Base-by-base conservation (phyloP, 2,329 filamentous ascomycete genomes). In the Aspergillus persii region DNA sequence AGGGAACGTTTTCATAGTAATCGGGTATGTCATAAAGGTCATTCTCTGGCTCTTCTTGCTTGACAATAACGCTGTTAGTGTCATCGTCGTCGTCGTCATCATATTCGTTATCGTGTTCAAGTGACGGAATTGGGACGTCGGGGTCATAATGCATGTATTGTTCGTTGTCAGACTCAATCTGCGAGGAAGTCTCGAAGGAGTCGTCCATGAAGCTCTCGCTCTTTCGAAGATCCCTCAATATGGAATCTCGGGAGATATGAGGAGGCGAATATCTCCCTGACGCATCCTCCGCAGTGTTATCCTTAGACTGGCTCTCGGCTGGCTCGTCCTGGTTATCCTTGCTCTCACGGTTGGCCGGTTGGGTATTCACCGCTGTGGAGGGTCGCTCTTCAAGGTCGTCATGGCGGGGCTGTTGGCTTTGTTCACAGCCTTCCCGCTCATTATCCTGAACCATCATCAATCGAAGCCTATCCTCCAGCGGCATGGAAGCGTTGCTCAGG, bases 221-320 rank as follows among this genome's bases (percentile, higher is more conserved):
- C 39, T 73, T 76, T 72, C 95, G 91, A 57, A 97, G 89, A 62
- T 94, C 92, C 55, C 91, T 88, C 68, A 98, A 81, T 66, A 98
- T 98, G 0, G 93, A 96, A 73, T 98, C 95, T 41, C 94, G 86
- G 8, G 94, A 97, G 70, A 98, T 96, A 56, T 89, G 89, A 9
- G 90, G 83, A 18, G 87, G 91, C 12, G 68, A 84, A 81, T 58
- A 82, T 77, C 55, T 84, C 83, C 66, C 88, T 74, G 82, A 81
- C 56, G 87, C 84, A 23, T 87, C 85, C 47, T 33, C 49, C 6
- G 23, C 30, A 8, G 51, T 11, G 8, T 57, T 48, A 33, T 62
- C 57, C 27, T 61, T 56, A 12, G 68, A 65, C 23, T 71, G 75
- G 74, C 59, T 36, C n/a, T 41, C 83, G 79, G 65, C 80, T 71